Evolutionary conservation across 192 early-diverging fungal species (phyloP), one percentile per base, ranked within the genome.

Genomic region (Coemansia guatemalensis): DNA sequence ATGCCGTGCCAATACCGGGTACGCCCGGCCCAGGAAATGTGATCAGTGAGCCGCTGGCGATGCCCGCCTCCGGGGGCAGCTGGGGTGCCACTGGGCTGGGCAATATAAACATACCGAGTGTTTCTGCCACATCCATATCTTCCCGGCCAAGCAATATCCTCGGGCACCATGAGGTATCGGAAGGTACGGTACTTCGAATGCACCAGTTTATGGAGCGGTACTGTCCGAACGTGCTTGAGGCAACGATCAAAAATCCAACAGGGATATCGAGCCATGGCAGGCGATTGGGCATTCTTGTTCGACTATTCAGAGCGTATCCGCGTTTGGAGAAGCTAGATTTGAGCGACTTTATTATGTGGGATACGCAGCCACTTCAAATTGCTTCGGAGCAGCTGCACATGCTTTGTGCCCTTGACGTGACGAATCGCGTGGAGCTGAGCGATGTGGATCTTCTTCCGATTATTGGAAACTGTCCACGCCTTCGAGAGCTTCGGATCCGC

Each of bases 261-360:
- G 80, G 80, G 12, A 82, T 82, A 61, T 72, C 74, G 26, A 82
- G 71, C 71, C 80, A 75, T 53, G 59, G 60, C 39, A 56, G 80
- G 39, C 59, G 80, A 6, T 56, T 71, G 14, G 71, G 68, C 5
- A 75, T 82, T 20, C 59, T 82, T 14, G 52, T 29, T 29, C 70
- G 80, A 20, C 58, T 82, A 9, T 82, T 82, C 56, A 67, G 70
- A 41, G 65, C 71, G 27, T 82, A 82, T 52, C 80, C 80, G 39
- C 69, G 80, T 17, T 58, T 82, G 39, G 80, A 82, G 54, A 65
- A 69, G 25, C 61, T 82, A 48, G 65, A 77, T 24, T 68, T 82
- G 23, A 77, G 79, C 74, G 74, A 82, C 47, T 82, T 82, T 71
- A 82, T 82, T 30, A 82, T 82, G 79, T 82, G 79, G 79, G 79